Conservation (phyloP, 1,284 basidiomycete genomes). For the Malassezia brasiliensis region DNA sequence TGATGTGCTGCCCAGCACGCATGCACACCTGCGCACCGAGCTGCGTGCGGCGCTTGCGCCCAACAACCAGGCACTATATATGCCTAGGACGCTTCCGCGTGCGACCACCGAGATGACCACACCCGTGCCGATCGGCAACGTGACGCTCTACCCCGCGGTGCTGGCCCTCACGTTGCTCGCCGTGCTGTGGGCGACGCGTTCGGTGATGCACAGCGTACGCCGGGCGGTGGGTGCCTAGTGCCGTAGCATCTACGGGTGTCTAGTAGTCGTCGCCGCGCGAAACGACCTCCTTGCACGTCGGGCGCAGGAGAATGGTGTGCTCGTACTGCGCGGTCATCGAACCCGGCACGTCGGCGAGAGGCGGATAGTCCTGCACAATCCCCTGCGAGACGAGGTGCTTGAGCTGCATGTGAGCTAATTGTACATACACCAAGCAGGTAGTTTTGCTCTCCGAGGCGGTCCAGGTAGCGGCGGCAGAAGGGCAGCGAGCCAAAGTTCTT, state of each 20-base stretch:
- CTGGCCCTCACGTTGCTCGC: constrained; percentile 2
- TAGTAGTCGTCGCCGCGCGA: constrained; percentile 86
- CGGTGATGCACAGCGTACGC: not conserved
- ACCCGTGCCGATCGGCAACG: constrained; percentile 1
- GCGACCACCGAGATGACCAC: too few relatives aligned
- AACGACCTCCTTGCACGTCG: constrained; percentile 63
- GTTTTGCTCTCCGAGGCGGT: constrained; percentile 71
- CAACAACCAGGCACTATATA: not conserved
- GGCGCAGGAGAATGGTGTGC: constrained; percentile 43
- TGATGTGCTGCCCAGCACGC: not conserved
- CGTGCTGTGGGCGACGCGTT: not conserved
- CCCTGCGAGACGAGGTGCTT: constrained; percentile 80
- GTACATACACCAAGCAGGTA: constrained; percentile 61
- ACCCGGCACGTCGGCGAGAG: constrained; percentile 62
- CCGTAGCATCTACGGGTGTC: not conserved
- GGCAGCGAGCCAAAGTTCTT: constrained; percentile 90
- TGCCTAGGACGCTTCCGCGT: not conserved
- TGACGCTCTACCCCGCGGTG: constrained; percentile 1
- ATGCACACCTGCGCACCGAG: not conserved
- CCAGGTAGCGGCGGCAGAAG: constrained; percentile 89
- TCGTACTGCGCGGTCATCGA: constrained; percentile 46
- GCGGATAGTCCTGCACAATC: constrained; percentile 89
- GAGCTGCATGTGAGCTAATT: constrained; percentile 47
- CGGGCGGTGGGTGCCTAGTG: not conserved
- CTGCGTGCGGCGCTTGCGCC: not conserved